Percentiles rank a stretch among this genome's conserved stretches.
Conservation (phyloP, 1,284 basidiomycete species). For the Marasmius fiardii region DNA sequence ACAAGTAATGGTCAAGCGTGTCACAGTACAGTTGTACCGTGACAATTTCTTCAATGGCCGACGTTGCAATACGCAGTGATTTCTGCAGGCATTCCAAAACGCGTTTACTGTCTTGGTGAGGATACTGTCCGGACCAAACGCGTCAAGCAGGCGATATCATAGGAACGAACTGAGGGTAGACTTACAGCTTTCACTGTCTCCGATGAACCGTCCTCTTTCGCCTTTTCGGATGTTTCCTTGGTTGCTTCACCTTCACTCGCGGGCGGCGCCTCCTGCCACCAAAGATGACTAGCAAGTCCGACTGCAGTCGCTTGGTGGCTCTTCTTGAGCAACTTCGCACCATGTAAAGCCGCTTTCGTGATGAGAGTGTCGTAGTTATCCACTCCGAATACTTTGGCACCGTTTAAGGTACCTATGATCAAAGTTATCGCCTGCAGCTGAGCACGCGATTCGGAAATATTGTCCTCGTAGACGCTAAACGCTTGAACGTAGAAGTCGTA, state of each 20-base stretch:
- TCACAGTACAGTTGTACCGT: conserved; percentile 93
- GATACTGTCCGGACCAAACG: conserved; percentile 47
- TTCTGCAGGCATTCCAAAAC: conserved; percentile 95
- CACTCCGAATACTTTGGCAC: conserved; percentile 79
- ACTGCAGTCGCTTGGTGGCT: conserved; percentile 94
- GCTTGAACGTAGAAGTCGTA: conserved; percentile 97
- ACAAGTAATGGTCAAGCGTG: conserved; percentile 90
- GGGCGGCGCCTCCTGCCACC: conserved; percentile 81
- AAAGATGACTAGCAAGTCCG: conserved; percentile 90
- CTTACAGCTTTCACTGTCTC: conserved; percentile 59
- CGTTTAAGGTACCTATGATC: conserved; percentile 85
- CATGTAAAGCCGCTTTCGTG: conserved; percentile 93
- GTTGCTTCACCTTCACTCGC: conserved; percentile 36
- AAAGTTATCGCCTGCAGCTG: conserved; percentile 92
- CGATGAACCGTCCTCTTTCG: conserved; percentile 40
- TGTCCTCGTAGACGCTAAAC: conserved; percentile 94
- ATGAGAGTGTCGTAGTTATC: conserved; percentile 96
- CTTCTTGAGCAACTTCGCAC: conserved; percentile 92
- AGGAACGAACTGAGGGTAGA: conserved; percentile 11
- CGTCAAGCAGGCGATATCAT: not conserved
- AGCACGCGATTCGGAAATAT: conserved; percentile 87
- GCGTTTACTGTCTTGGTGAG: conserved; percentile 91
- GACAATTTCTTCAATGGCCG: conserved; percentile 91
- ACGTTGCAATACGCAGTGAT: conserved; percentile 88
- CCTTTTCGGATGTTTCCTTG: conserved; percentile 32